Base-by-base conservation (phyloP, 176 grass and related monocot species). In the Raddia guianensis region DNA sequence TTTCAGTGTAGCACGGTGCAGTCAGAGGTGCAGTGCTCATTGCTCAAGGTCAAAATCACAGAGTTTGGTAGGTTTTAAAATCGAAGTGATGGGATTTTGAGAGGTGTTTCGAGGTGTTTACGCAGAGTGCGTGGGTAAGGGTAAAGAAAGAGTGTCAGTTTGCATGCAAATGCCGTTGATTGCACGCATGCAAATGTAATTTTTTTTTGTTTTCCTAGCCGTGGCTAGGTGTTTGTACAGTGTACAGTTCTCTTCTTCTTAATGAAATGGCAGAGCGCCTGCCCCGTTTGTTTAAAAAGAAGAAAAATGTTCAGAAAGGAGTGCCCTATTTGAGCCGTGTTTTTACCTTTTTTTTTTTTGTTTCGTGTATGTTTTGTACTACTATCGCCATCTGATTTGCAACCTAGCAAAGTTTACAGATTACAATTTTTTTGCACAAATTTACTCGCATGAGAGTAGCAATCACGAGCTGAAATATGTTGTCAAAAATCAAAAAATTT, bases 151-250 rank as follows among this genome's bases (percentile, higher is more conserved):
- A 42, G 27, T 27, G 27, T 27, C 27, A 20, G 13, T 40, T 9
- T 14, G 51, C 9, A 40, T 18, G 2, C 58, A 58, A 49, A n/a
- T 61, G 74, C 65, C 74, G 82, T 84, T 70, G 82, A 53, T 77
- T 77, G 12, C 33, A 84, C 66, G 74, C 74, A n/a, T n/a, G n/a
- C n/a, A n/a, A n/a, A n/a, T n/a, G n/a, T n/a, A n/a, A n/a, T n/a
- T n/a, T n/a, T n/a, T n/a, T n/a, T n/a, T n/a, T n/a, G n/a, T n/a
- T n/a, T n/a, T n/a, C n/a, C n/a, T n/a, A n/a, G n/a, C n/a, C n/a
- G n/a, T n/a, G n/a, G n/a, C n/a, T n/a, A n/a, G n/a, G n/a, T n/a
- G n/a, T n/a, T n/a, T n/a, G n/a, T n/a, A n/a, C n/a, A n/a, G n/a
- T n/a, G n/a, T n/a, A n/a, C n/a, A n/a, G n/a, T n/a, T n/a, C n/a